A percentile compares a stretch with the other conserved stretches of the same genome.
phyloP scores from a whole-genome alignment of 768 basidiomycete species.

The Pholiota microspora region DNA sequence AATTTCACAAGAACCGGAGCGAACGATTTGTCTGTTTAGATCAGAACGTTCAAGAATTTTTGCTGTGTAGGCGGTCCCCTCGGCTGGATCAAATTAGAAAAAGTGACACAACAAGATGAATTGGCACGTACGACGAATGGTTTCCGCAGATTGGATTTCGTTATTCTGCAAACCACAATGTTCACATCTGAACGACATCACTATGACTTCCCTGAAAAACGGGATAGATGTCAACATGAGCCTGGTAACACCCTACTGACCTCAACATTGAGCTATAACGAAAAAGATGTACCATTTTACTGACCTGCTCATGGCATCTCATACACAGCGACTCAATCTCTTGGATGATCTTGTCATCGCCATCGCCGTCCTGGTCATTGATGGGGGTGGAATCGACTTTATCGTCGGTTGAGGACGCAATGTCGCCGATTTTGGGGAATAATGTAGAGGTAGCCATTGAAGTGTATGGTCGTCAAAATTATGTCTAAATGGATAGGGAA shows the following conservation, averaged over 20 bases:
- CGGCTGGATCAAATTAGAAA: conserved; percentile 47
- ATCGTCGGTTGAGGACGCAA: conserved; percentile 40
- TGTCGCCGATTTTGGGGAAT: conserved; percentile 56
- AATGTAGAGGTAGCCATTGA: no score
- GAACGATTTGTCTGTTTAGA: conserved; percentile 90
- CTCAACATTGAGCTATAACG: conserved; percentile 16
- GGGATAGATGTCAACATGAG: conserved; percentile 92
- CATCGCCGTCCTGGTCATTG: conserved; percentile 19
- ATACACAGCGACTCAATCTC: conserved; percentile 93
- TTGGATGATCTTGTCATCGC: conserved; percentile 68
- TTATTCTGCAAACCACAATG: conserved; percentile 90
- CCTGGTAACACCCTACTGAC: conserved; percentile 77
- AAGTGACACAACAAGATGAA: background rate
- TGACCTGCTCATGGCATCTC: conserved; percentile 87
- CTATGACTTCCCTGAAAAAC: conserved; percentile 91
- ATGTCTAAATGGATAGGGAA: background rate
- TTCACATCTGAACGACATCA: conserved; percentile 96
- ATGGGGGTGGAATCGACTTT: conserved; percentile 15
- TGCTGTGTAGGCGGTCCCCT: conserved; percentile 80
- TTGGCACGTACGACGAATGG: conserved; percentile 68
- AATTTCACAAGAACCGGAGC: conserved; percentile 80
- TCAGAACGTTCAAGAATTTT: conserved; percentile 73
- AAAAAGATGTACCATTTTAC: conserved; percentile 16
- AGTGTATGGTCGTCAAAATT: background rate
- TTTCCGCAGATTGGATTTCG: conserved; percentile 89